A percentile compares a stretch with the other conserved stretches of the same genome.
phyloP scores from a whole-genome alignment of 257 asterid species.

The Petunia axillaris region DNA sequence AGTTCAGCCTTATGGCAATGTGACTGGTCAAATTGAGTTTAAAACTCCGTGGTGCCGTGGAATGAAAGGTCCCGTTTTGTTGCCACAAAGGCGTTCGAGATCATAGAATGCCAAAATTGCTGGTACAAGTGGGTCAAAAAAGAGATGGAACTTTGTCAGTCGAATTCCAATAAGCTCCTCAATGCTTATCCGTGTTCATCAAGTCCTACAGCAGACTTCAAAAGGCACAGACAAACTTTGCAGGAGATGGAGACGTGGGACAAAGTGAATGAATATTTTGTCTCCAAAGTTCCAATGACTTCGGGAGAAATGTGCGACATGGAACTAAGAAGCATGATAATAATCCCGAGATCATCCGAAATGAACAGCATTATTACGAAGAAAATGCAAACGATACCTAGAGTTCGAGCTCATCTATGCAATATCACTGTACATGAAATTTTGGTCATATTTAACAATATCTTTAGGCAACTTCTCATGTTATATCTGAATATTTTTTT shows the following conservation, averaged over 20 bases:
- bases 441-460: background rate
- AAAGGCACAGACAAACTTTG: constrained; percentile 13
- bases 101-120: constrained; percentile 1
- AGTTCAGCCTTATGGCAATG: no score
- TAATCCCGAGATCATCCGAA: constrained; percentile 11
- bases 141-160: constrained; percentile 1
- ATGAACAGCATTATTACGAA: background rate
- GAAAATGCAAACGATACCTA: constrained; percentile 5
- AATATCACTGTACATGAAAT: background rate
- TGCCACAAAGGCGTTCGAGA: background rate
- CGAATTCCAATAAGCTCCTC: constrained; percentile 1
- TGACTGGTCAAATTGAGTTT: no score
- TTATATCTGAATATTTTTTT: background rate
- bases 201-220: constrained; percentile 23
- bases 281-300: background rate
- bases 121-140: constrained; percentile 6
- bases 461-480: background rate
- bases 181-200: background rate
- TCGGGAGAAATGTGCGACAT: background rate
- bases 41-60: no score
- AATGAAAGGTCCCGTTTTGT: background rate
- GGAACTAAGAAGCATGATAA: constrained; percentile 6
- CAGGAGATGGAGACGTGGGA: constrained; percentile 11
- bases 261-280: background rate
- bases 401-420: background rate